Conservation (phyloP, 306 rosid genomes). For the Pyrus pyrifolia region DNA sequence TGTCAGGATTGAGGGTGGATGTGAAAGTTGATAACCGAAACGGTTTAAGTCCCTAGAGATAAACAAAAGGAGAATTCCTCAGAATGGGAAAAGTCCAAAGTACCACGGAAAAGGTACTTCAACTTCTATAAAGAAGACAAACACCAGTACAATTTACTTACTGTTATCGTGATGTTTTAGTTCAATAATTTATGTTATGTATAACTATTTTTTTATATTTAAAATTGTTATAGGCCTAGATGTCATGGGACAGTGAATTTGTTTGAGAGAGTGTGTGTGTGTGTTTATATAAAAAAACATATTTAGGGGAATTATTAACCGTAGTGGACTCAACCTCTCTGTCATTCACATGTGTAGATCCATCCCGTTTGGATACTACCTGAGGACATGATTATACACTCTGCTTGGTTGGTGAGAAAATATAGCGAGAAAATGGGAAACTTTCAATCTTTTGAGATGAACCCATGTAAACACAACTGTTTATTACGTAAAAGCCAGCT, state of each 20-base stretch:
- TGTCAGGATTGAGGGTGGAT: neutral
- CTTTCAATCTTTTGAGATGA: neutral
- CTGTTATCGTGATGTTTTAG: too few species aligned
- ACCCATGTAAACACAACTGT: neutral
- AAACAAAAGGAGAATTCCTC: neutral
- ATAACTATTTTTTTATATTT: too few species aligned
- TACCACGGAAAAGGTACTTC: constrained; percentile 68
- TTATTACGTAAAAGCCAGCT: neutral
- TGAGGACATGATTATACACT: neutral
- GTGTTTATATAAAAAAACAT: neutral
- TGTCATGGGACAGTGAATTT: too few species aligned
- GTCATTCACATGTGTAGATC: constrained; percentile 37
- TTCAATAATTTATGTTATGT: too few species aligned
- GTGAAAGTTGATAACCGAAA: constrained; percentile 15
- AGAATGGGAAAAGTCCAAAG: constrained; percentile 19
- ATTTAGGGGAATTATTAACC: neutral
- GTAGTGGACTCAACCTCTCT: constrained; percentile 15
- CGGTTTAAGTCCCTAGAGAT: constrained; percentile 9
- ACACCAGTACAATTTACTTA: neutral
- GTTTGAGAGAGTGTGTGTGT: neutral
- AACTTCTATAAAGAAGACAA: constrained; percentile 19
- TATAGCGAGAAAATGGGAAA: neutral
- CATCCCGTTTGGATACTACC: neutral
- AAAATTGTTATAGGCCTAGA: too few species aligned
- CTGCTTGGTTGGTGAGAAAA: constrained; percentile 29